phyloP scores from a whole-genome alignment of 2,329 filamentous ascomycete genomes.

The Ophiostoma angusticollis region DNA sequence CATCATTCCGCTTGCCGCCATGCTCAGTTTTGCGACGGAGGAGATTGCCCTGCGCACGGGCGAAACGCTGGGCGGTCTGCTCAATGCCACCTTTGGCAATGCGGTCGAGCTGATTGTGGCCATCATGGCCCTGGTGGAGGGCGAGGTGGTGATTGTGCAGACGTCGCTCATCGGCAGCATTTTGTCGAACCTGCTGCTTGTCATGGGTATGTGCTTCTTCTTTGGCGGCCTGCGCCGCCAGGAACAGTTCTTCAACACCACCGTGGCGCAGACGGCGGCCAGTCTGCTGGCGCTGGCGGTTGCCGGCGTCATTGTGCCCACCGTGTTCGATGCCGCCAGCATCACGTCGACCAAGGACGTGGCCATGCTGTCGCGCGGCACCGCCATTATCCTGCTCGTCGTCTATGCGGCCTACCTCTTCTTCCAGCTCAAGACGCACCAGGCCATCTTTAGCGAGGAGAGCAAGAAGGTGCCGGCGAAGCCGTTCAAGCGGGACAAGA shows the following conservation, averaged over 20 bases:
- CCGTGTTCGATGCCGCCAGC: slow-evolving; percentile 56
- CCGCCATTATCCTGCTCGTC: slow-evolving; percentile 65
- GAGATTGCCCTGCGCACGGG: slow-evolving; percentile 73
- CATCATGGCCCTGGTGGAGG: slow-evolving; percentile 64
- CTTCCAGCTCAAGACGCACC: slow-evolving; percentile 85
- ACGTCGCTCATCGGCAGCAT: slow-evolving; percentile 88
- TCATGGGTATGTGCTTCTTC: slow-evolving; percentile 89
- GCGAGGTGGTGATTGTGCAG: slow-evolving; percentile 74
- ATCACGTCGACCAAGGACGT: slow-evolving; percentile 35
- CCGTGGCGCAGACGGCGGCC: slow-evolving; percentile 79
- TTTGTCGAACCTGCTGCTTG: slow-evolving; percentile 76
- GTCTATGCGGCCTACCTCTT: slow-evolving; percentile 75
- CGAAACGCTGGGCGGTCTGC: slow-evolving; percentile 73
- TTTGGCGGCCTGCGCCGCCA: slow-evolving; percentile 65
- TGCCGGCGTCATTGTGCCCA: slow-evolving; percentile 75
- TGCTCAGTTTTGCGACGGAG: slow-evolving; percentile 76
- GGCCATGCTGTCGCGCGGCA: slow-evolving; percentile 55
- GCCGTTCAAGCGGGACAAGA: slow-evolving; percentile 27
- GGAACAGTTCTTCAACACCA: slow-evolving; percentile 85
- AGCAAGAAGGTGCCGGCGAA: slow-evolving; percentile 62
- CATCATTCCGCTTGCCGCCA: slow-evolving; percentile 73
- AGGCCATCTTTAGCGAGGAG: slow-evolving; percentile 64
- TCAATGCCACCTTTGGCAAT: slow-evolving; percentile 86
- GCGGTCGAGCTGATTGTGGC: slow-evolving; percentile 83
- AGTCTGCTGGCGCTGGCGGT: slow-evolving; percentile 69